Evolutionary conservation across 768 basidiomycete genomes (phyloP).

Genomic region (Tylopilus felleus): DNA sequence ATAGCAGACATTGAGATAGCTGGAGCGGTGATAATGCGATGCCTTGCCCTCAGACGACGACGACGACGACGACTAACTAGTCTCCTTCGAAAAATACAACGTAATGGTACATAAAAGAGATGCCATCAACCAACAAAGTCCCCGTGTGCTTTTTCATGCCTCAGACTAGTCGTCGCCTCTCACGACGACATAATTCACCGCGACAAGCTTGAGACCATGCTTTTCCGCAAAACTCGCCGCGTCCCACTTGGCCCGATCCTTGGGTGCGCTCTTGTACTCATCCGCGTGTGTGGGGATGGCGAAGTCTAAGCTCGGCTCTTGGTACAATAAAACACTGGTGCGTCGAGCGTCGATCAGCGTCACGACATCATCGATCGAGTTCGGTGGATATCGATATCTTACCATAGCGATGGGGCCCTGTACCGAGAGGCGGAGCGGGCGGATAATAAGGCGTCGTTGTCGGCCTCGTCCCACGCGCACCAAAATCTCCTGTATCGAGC

Average conservation of each 20-base stretch:
- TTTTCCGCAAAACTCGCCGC: conserved; percentile 47
- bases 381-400: no score
- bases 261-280: conserved; percentile 43
- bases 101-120: no score
- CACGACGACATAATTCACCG: conserved; percentile 54
- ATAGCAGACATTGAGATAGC: no score
- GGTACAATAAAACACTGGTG: conserved; percentile 54
- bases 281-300: conserved; percentile 41
- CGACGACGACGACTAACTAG: no score
- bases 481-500: conserved; percentile 32
- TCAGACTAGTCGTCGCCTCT: conserved; percentile 16
- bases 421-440: conserved; percentile 52
- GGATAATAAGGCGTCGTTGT: conserved; percentile 55
- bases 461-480: conserved; percentile 41
- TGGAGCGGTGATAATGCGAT: no score
- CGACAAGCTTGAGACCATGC: conserved; percentile 54
- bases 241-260: conserved; percentile 53
- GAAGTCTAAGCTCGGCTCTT: conserved; percentile 48
- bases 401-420: conserved; percentile 60
- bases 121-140: no score
- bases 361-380: no score
- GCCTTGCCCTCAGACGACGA: no score
- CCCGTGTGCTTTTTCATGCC: no score
- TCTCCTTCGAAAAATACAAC: no score
- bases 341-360: not conserved